A percentile compares a stretch with the other conserved stretches of the same genome.
These are phyloP conservation scores for Arthrobotrys conoides DNA, from an alignment of 2,329 filamentous ascomycete genomes.

Conservation along the genomic window DNA sequence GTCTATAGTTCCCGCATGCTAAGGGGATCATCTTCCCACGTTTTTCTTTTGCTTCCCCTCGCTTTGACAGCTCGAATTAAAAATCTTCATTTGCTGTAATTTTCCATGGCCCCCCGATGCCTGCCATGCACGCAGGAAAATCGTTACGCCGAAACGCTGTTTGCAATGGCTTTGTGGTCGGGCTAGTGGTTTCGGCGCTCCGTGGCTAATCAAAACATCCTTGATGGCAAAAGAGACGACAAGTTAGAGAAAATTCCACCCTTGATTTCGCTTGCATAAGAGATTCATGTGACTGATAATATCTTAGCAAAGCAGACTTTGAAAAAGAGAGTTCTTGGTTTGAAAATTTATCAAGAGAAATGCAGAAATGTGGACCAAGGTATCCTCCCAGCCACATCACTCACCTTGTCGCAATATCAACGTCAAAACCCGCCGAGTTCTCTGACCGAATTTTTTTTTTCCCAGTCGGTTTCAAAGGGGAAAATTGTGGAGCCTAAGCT, in stretches of 20 bases:
- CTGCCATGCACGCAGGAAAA: conserved; percentile 52
- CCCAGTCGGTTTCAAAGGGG: background rate
- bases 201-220: conserved; percentile 46
- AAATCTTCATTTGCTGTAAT: conserved; percentile 42
- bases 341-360: conserved; percentile 10
- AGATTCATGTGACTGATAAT: conserved; percentile 53
- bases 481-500: conserved; percentile 32
- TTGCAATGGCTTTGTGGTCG: background rate
- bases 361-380: conserved; percentile 15
- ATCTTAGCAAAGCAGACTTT: conserved; percentile 4
- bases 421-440: conserved; percentile 42
- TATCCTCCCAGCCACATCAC: conserved; percentile 29
- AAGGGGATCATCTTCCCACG: conserved; percentile 45
- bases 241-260: conserved; percentile 18
- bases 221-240: conserved; percentile 24
- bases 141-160: conserved; percentile 58
- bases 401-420: conserved; percentile 45
- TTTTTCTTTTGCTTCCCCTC: conserved; percentile 35
- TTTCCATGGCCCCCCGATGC: conserved; percentile 39
- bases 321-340: conserved; percentile 3
- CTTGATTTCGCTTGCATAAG: conserved; percentile 45
- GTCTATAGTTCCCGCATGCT: conserved; percentile 41
- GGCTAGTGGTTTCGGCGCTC: conserved; percentile 57
- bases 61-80: conserved; percentile 43
- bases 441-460: conserved; percentile 5